These are phyloP conservation scores for Boletus eberwhitei DNA, from an alignment of 768 basidiomycete genomes.

Conservation along the genomic window DNA sequence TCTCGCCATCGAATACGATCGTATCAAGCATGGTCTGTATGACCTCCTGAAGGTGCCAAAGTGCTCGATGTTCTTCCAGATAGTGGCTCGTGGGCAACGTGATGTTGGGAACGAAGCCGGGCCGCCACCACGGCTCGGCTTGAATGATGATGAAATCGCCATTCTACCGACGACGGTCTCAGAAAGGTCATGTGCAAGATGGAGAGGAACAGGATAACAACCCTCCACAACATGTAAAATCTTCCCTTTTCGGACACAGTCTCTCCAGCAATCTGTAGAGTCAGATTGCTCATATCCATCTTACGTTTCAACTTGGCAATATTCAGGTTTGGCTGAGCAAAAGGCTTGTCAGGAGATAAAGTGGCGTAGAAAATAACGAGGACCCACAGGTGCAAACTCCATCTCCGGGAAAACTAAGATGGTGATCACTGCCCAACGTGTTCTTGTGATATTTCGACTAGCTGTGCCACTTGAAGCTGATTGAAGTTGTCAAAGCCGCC, in stretches of 20 bases:
- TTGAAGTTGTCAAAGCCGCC: background rate
- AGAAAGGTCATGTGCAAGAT: background rate
- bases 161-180: conserved; percentile 17
- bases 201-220: conserved; percentile 1
- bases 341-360: conserved; percentile 1
- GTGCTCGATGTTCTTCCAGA: conserved; percentile 22
- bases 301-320: conserved; percentile 23
- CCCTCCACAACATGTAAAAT: conserved; percentile 29
- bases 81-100: background rate
- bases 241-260: conserved; percentile 10
- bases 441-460: background rate
- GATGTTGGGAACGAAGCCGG: background rate
- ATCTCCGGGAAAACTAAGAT: conserved; percentile 5
- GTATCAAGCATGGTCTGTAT: conserved; percentile 34
- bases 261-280: conserved; percentile 13
- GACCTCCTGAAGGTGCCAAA: conserved; percentile 26
- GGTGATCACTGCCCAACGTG: conserved; percentile 19
- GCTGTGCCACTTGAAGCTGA: conserved; percentile 16
- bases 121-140: conserved; percentile 30
- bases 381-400: conserved; percentile 32
- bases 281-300: conserved; percentile 24
- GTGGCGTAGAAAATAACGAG: conserved; percentile 3
- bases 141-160: conserved; percentile 29
- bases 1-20: conserved; percentile 28
- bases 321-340: conserved; percentile 15